Evolutionary conservation across 2,329 filamentous ascomycete genomes (phyloP), one percentile per base, ranked within the genome.

Genomic region (Verruconis gallopava): DNA sequence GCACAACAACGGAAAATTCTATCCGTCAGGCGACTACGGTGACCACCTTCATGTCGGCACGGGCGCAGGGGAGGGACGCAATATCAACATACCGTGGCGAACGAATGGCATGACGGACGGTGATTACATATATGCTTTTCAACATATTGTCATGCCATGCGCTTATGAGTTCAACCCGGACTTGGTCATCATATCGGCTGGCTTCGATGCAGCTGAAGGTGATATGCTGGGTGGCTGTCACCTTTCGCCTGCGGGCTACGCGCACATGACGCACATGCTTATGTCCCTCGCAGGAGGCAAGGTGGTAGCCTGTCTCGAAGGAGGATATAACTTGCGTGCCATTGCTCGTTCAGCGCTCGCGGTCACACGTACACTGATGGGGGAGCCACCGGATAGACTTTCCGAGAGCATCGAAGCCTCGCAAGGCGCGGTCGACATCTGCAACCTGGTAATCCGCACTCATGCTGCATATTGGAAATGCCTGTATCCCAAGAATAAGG

Each of bases 241-340:
- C 54, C 91, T 98, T 4, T 81, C 86, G 1, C 91, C 91, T 0
- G 65, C 78, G 3, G 93, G 91, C 56, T 98, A 96, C 57, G 85
- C 88, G 12, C 89, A 98, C 56, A 96, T 98, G 91, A 96, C 91
- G 13, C 86, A 95, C 56, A 95, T 96, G 89, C 74, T 98, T 37
- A 96, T 95, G 88, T 86, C 85, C 2, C 69, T 98, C 15, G 89
- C 91, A 1, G 72, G 79, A 35, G 91, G 91, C 20, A 94, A 88
- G 55, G 72, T 98, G 12, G 83, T 85, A 2, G 89, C 95, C 5
- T 95, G 88, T 55, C 70, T 98, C 2, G 91, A 98, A 60, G 91
- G 91, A 17, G 91, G 91, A 5, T 98, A 98, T 62, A 96, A 96
- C 53, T 75, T 98, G 18, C 69, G 77, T 37, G 91, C 91, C 1